phyloP scores from a whole-genome alignment of 495 filamentous ascomycete species.

The Xylaria curta region DNA sequence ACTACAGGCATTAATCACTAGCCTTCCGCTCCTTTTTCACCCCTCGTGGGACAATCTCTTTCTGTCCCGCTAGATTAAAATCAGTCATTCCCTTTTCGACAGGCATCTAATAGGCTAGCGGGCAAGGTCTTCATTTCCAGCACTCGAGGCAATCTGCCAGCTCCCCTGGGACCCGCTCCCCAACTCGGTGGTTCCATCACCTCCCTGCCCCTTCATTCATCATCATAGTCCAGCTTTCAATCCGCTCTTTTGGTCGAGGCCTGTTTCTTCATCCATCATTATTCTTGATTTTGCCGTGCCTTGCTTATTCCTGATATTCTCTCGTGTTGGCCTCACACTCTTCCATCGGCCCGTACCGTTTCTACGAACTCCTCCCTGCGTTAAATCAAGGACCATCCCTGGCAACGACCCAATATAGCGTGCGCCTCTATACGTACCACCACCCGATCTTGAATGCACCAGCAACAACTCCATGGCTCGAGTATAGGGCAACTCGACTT shows the following conservation, averaged over 20 bases:
- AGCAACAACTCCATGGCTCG: slow-evolving; percentile 37
- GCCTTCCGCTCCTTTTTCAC: slow-evolving; percentile 28
- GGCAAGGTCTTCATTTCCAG: slow-evolving; percentile 42
- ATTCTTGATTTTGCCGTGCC: slow-evolving; percentile 19
- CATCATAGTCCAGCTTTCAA: slow-evolving; percentile 38
- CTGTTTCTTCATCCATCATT: slow-evolving; percentile 36
- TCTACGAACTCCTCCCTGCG: slow-evolving; percentile 5
- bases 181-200: slow-evolving; percentile 39
- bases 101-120: slow-evolving; percentile 41
- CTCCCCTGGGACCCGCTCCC: slow-evolving; percentile 41
- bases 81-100: slow-evolving; percentile 45
- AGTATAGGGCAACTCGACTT: slow-evolving; percentile 34
- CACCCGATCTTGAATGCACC: slow-evolving; percentile 39
- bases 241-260: slow-evolving; percentile 39
- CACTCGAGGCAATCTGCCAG: slow-evolving; percentile 37
- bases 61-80: slow-evolving; percentile 32
- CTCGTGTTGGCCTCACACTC: slow-evolving; percentile 12
- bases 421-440: neutral
- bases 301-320: slow-evolving; percentile 12
- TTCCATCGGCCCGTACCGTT: slow-evolving; percentile 10
- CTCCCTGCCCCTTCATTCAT: slow-evolving; percentile 42
- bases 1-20: slow-evolving; percentile 9
- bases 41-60: slow-evolving; percentile 27
- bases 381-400: slow-evolving; percentile 22
- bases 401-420: slow-evolving; percentile 6